Percentiles rank a stretch among this genome's conserved stretches.
Conservation (phyloP, 257 asterid species). For the Echium plantagineum region DNA sequence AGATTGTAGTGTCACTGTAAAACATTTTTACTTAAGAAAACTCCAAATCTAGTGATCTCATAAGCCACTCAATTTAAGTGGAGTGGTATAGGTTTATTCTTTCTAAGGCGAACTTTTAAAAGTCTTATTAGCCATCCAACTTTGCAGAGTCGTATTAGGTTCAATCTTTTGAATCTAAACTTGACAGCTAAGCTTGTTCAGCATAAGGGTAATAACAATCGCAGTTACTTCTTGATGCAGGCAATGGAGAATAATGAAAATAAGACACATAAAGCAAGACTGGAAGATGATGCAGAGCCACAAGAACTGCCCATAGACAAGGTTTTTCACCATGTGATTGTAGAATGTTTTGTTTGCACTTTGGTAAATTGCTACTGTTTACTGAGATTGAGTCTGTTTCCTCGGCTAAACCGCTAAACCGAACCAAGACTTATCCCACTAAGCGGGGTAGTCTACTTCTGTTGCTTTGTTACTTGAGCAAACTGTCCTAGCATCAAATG, state of each 20-base stretch:
- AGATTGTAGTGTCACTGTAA: no score
- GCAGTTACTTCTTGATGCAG: conserved; percentile 30
- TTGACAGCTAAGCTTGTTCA: neutral
- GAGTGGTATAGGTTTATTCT: no score
- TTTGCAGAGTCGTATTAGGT: no score
- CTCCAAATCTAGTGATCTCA: no score
- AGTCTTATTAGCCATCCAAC: no score
- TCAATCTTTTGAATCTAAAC: neutral
- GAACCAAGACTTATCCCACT: no score
- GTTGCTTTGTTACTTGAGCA: neutral
- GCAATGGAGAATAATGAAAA: conserved; percentile 65
- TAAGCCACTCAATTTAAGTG: no score
- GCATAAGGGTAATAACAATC: neutral
- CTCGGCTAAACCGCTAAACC: no score
- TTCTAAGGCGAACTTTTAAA: no score
- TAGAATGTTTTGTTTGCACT: neutral
- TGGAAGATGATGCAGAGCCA: conserved; percentile 40
- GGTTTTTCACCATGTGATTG: conserved; percentile 34
- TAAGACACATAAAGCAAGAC: conserved; percentile 48
- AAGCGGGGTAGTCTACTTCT: no score
- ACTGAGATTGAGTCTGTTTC: neutral
- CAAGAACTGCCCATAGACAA: conserved; percentile 48
- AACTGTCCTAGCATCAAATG: neutral
- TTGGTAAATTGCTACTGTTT: neutral
- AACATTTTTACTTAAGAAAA: no score